Base-by-base conservation (phyloP, 306 rosid species). In the Adenanthera pavonina region DNA sequence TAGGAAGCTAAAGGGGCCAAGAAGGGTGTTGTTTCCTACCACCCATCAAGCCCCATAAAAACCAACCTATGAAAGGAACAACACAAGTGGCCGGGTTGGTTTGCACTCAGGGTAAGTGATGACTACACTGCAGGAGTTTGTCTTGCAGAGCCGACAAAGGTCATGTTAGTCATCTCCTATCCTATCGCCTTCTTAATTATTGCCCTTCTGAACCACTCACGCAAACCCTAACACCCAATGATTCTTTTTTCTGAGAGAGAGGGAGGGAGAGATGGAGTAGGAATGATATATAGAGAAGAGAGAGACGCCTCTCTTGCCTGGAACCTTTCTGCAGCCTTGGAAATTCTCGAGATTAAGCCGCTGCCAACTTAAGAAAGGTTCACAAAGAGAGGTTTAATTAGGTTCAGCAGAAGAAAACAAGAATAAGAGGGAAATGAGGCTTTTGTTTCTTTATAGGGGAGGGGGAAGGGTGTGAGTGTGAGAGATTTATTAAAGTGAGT, bases 91-190 rank as follows among this genome's bases (percentile, higher is more conserved):
- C 30, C 30, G 30, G 87, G 87, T 85, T 67, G 82, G 66, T 65
- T 68, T 77, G 72, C 78, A 74, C 86, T 85, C 82, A 75, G 76
- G 79, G 76, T n/a, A 71, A 89, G 87, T 83, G 79, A 68, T 89
- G 87, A 82, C 61, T 69, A 59, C 66, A 51, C 66, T 53, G 57
- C 78, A 70, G 78, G 25, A 69, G 47, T 74, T 81, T 62, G 87
- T 85, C 77, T 80, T 70, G 81, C 66, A 85, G 90, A 89, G 86
- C 95, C 89, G 97, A 94, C 97, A 94, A 19, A 85, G 69, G 81
- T 71, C 92, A 90, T 89, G 95, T 90, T 92, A 82, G 95, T 92
- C 82, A 87, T 90, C 94, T 89, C 78, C 76, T 87, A 84, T 90
- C 94, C 92, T 87, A 82, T 89, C 94, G 91, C 80, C 81, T 57